Percentiles rank a stretch among this genome's conserved stretches.
phyloP scores from a whole-genome alignment of 352 stramenopile genomes.

The Globisporangium splendens region DNA sequence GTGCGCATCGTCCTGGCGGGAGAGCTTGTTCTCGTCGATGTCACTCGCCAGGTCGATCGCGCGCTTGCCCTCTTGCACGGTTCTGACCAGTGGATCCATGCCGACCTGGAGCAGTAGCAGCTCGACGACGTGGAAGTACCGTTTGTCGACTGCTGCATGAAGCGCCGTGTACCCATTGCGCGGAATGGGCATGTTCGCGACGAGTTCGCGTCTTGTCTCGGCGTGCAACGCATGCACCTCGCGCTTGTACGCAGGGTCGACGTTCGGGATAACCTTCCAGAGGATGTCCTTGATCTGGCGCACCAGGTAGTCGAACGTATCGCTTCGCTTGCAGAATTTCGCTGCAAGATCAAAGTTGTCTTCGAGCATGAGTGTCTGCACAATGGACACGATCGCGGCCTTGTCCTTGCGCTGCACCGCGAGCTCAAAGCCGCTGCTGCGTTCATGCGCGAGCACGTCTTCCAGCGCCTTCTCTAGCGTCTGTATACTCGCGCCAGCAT shows the following conservation, averaged over 20 bases:
- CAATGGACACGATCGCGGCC: background rate
- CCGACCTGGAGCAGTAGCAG: background rate
- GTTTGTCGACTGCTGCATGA: background rate
- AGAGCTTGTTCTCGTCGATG: background rate
- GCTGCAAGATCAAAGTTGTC: background rate
- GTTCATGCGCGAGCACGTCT: background rate
- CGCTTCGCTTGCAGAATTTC: background rate
- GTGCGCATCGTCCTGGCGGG: background rate
- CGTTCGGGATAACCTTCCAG: background rate
- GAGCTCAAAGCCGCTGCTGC: background rate
- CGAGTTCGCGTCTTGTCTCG: background rate
- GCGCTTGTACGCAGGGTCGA: background rate
- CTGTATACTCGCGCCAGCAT: background rate
- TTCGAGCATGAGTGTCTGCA: background rate
- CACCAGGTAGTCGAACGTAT: background rate
- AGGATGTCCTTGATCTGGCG: background rate
- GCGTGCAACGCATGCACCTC: background rate
- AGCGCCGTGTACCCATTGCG: background rate
- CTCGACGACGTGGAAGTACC: background rate
- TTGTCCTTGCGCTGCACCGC: background rate
- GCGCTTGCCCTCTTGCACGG: background rate
- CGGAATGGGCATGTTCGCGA: background rate
- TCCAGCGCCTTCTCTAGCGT: background rate
- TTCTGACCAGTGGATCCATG: background rate
- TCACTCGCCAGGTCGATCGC: background rate